A percentile compares a stretch with the other conserved stretches of the same genome.
phyloP scores from a whole-genome alignment of 2,329 filamentous ascomycete genomes.

The Colletotrichum musae region DNA sequence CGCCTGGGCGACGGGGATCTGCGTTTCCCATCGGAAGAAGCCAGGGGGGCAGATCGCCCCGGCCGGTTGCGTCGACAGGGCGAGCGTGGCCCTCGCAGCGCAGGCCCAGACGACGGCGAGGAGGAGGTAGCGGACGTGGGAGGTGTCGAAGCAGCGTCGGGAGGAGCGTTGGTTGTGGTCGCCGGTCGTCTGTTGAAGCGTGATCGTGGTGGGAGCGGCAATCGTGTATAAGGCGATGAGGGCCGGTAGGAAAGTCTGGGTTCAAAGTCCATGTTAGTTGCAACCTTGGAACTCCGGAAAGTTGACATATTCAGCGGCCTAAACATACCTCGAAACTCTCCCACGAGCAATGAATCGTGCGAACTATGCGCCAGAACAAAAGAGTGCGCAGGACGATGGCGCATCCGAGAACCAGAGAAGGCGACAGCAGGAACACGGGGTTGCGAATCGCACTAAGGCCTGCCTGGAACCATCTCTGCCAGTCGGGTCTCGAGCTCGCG shows the following conservation, averaged over 20 bases:
- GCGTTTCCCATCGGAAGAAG: conserved; percentile 44
- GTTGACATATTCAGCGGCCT: too few relatives aligned
- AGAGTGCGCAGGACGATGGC: conserved; percentile 47
- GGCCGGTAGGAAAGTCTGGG: conserved; percentile 51
- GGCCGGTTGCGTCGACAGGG: conserved; percentile 45
- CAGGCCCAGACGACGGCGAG: conserved; percentile 51
- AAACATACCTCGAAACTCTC: conserved; percentile 50
- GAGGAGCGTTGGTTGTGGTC: conserved; percentile 33
- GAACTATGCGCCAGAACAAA: conserved; percentile 50
- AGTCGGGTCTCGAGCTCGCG: neutral
- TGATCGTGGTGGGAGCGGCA: conserved; percentile 41
- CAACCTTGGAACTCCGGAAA: too few relatives aligned
- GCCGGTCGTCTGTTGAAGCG: conserved; percentile 44
- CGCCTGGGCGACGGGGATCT: conserved; percentile 49
- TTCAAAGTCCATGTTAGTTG: neutral
- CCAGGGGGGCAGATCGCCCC: conserved; percentile 50
- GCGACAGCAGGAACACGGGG: conserved; percentile 35
- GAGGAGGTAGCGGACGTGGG: conserved; percentile 42
- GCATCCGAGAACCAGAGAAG: conserved; percentile 43
- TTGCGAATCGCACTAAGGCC: conserved; percentile 17
- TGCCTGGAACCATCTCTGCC: conserved; percentile 27
- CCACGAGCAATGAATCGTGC: conserved; percentile 52
- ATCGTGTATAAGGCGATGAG: conserved; percentile 45
- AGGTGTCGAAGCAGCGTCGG: conserved; percentile 25
- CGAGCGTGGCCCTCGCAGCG: conserved; percentile 47